Conservation (phyloP, 2,329 filamentous ascomycete genomes). For the Talaromyces sp. region DNA sequence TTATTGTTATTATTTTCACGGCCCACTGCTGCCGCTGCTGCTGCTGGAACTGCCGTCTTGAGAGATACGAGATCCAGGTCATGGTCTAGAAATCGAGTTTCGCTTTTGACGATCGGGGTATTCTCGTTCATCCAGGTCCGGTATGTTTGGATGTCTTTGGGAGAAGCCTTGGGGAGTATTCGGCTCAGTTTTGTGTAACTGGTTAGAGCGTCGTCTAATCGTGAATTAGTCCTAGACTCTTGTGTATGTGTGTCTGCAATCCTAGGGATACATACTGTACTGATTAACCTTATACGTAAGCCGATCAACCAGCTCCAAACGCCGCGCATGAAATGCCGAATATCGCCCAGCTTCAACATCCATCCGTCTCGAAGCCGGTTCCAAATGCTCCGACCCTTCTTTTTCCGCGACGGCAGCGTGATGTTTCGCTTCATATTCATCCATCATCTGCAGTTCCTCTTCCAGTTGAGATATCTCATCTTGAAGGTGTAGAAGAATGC, state of each 20-base stretch:
- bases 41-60: conserved; percentile 19
- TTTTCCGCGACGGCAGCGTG: conserved; percentile 26
- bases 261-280: conserved; percentile 49
- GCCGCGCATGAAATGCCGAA: conserved; percentile 50
- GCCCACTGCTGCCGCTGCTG: background rate
- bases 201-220: conserved; percentile 37
- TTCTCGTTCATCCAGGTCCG: conserved; percentile 50
- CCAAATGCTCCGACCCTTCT: conserved; percentile 27
- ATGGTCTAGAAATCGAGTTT: conserved; percentile 50
- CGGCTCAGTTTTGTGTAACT: conserved; percentile 46
- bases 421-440: conserved; percentile 50
- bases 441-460: conserved; percentile 66
- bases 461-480: conserved; percentile 79
- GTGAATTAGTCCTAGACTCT: background rate
- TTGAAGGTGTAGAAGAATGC: conserved; percentile 74
- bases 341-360: conserved; percentile 46
- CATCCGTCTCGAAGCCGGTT: conserved; percentile 37
- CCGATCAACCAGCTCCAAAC: conserved; percentile 50
- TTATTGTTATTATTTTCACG: conserved; percentile 15
- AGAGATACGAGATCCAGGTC: conserved; percentile 43
- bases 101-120: conserved; percentile 46
- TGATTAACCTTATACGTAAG: conserved; percentile 56
- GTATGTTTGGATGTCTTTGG: conserved; percentile 49
- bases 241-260: too few species aligned
- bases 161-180: conserved; percentile 42